phyloP scores from a whole-genome alignment of 257 asterid genomes.

The Ligustrum vulgare region DNA sequence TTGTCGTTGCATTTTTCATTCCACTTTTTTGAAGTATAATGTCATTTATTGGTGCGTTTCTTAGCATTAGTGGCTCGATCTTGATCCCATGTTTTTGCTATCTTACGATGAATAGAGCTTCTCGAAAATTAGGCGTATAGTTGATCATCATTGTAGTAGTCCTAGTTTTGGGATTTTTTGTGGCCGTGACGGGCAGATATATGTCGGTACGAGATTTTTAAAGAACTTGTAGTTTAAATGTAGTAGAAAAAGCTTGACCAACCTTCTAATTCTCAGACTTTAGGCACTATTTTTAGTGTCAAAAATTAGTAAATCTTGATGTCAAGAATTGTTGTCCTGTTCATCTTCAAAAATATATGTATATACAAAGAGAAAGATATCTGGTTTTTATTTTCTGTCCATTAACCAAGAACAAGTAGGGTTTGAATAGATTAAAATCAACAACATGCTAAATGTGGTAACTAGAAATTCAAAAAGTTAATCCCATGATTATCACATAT shows the following conservation, averaged over 20 bases:
- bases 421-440: too few species aligned
- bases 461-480: too few species aligned
- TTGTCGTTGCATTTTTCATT: slow-evolving; percentile 19
- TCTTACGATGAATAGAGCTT: slow-evolving; percentile 26
- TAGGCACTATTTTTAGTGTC: too few species aligned
- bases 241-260: too few species aligned
- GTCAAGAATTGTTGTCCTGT: too few species aligned
- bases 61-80: slow-evolving; percentile 14
- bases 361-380: too few species aligned
- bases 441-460: too few species aligned
- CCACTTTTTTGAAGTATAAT: slow-evolving; percentile 28
- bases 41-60: slow-evolving; percentile 29
- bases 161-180: slow-evolving; percentile 13
- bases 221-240: background rate
- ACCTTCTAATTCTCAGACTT: too few species aligned
- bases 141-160: slow-evolving; percentile 14
- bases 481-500: too few species aligned
- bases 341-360: background rate
- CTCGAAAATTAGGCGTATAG: slow-evolving; percentile 12
- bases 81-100: slow-evolving; percentile 38
- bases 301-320: too few species aligned
- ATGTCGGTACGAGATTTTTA: slow-evolving; percentile 20
- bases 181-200: slow-evolving; percentile 27
- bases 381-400: too few species aligned
- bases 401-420: too few species aligned